Evolutionary conservation across 2,329 filamentous ascomycete species (phyloP), one percentile per base, ranked within the genome.

Genomic region (Neonectria punicea): DNA sequence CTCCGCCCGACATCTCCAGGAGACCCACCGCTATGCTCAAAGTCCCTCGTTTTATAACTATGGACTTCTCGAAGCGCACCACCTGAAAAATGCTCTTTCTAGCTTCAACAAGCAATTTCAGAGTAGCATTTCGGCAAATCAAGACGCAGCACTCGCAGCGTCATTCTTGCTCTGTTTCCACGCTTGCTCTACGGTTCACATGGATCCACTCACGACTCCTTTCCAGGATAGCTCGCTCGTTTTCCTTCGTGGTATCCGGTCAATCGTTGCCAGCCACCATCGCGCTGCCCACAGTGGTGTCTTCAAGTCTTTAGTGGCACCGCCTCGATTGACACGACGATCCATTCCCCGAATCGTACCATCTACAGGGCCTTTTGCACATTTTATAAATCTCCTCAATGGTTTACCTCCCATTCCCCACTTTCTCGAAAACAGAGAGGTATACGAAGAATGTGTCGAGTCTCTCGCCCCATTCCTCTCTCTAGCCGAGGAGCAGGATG

Each of bases 201-300:
- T 53, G 49, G 49, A 53, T 53, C 49, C 49, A 53, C 49, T 53
- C 49, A 53, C 49, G 49, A 53, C 49, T 53, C 49, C 49, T 53
- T 53, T 53, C 49, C 49, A 53, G 49, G 49, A 53, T 53, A 53
- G 28, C 49, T 53, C 49, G 49, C 49, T 53, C 49, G 49, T 16
- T 53, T 53, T 53, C 49, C 49, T 53, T 53, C 49, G 49, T 53
- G 49, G 49, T 53, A 53, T 53, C 49, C 49, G 49, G 49, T 53
- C 49, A 53, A 53, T 53, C 49, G 49, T 53, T 53, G 49, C 49
- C 49, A 53, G 49, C 49, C 28, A 22, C 49, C 28, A 53, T 53
- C 49, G 49, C 49, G 49, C 49, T 53, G 49, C 49, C 49, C 49
- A 20, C 49, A 53, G 28, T 53, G 49, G 49, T 53, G 49, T 53